These are phyloP conservation scores for Martiniozyma asiatica DNA, from an alignment of 1,139 yeast genomes.

Conservation along the genomic window DNA sequence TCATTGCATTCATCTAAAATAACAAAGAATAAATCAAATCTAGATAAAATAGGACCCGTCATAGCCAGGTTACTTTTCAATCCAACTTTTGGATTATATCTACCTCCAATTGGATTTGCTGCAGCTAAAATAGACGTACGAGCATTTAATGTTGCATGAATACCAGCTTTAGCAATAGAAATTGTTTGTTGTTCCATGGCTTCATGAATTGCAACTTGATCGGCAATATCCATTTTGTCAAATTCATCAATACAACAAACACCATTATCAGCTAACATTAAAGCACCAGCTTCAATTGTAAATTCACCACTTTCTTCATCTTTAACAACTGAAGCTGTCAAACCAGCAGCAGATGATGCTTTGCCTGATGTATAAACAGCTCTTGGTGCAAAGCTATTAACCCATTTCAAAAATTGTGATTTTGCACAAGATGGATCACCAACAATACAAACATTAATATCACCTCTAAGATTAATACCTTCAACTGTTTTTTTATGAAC, in stretches of 20 bases:
- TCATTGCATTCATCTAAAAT: constrained; percentile 93
- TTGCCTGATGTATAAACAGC: constrained; percentile 97
- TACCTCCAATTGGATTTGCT: constrained; percentile 93
- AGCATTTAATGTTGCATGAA: constrained; percentile 93
- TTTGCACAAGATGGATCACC: constrained; percentile 99
- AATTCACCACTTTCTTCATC: constrained; percentile 98
- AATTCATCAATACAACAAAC: too few species aligned
- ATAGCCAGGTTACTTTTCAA: constrained; percentile 80
- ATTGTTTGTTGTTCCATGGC: too few species aligned
- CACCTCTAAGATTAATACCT: constrained; percentile 94
- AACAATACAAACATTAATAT: constrained; percentile 89
- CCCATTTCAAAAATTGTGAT: constrained; percentile 91
- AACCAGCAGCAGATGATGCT: constrained; percentile 97
- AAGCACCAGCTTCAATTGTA: constrained; percentile 97
- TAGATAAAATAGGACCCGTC: constrained; percentile 99
- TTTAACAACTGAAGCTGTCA: constrained; percentile 94
- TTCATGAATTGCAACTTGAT: constrained; percentile 98
- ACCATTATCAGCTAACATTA: constrained; percentile 97
- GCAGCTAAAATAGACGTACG: constrained; percentile 94
- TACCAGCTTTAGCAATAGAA: constrained; percentile 97
- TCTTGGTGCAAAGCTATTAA: constrained; percentile 83
- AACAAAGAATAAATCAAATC: constrained; percentile 92
- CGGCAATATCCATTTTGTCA: constrained; percentile 91
- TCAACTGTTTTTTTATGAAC: constrained; percentile 91
- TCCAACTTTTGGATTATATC: constrained; percentile 80